A percentile compares a stretch with the other conserved stretches of the same genome.
phyloP scores from a whole-genome alignment of 2,329 filamentous ascomycete genomes.

The Chaetomiaceae sp. region DNA sequence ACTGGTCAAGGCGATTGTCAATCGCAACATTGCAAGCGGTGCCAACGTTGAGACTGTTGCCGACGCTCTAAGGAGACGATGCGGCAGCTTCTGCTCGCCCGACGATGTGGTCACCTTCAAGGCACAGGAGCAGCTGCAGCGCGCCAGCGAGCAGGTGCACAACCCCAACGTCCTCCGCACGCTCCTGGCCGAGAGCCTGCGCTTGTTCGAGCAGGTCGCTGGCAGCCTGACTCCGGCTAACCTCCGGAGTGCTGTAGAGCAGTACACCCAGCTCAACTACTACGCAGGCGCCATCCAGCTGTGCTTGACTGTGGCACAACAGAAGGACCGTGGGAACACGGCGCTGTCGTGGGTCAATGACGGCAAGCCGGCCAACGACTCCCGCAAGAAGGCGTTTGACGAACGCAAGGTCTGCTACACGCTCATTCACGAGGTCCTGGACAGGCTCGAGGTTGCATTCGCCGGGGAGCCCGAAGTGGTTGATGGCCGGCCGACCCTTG shows the following conservation, averaged over 20 bases:
- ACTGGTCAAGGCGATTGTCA: constrained; percentile 95
- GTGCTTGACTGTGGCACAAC: constrained; percentile 74
- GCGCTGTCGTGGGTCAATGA: constrained; percentile 86
- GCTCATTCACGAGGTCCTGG: constrained; percentile 77
- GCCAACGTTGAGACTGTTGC: constrained; percentile 97
- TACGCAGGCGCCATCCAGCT: constrained; percentile 91
- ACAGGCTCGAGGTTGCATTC: constrained; percentile 68
- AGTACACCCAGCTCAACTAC: constrained; percentile 79
- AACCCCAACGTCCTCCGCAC: constrained; percentile 73
- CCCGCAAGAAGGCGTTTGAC: constrained; percentile 61
- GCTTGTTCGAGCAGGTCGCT: constrained; percentile 84
- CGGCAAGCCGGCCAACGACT: constrained; percentile 65
- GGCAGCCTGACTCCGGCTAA: constrained; percentile 76
- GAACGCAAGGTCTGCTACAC: constrained; percentile 76
- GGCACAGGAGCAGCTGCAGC: constrained; percentile 89
- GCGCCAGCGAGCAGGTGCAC: constrained; percentile 71
- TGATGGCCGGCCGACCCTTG: constrained; percentile 72
- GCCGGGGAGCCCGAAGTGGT: constrained; percentile 64
- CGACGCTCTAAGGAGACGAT: constrained; percentile 84
- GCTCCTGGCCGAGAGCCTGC: constrained; percentile 81
- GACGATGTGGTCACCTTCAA: constrained; percentile 99
- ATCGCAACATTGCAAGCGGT: constrained; percentile 93
- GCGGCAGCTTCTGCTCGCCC: constrained; percentile 94
- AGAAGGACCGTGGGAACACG: constrained; percentile 80
- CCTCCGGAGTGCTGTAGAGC: constrained; percentile 68